Conservation (phyloP, 2,329 filamentous ascomycete genomes). For the Gliomastix tumulicola region DNA sequence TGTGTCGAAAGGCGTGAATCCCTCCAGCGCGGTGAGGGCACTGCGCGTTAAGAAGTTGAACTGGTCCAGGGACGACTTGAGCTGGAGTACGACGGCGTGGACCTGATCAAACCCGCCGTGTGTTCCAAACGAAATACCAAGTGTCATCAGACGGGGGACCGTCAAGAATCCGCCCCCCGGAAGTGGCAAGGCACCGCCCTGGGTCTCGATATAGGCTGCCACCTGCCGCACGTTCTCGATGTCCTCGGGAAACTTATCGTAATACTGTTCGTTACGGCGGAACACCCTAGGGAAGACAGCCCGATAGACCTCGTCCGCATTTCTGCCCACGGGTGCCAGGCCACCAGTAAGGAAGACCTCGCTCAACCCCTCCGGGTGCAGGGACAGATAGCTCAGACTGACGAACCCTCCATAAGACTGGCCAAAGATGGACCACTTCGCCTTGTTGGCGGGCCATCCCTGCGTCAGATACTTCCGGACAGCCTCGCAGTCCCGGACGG, state of each 20-base stretch:
- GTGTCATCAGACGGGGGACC: conserved; percentile 64
- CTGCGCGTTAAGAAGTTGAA: conserved; percentile 71
- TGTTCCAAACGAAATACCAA: conserved; percentile 72
- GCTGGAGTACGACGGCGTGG: conserved; percentile 66
- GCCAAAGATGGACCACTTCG: conserved; percentile 80
- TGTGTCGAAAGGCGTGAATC: conserved; percentile 62
- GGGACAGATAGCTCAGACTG: conserved; percentile 74
- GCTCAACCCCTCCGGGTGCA: conserved; percentile 67
- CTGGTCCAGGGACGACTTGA: conserved; percentile 65
- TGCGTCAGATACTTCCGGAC: conserved; percentile 68
- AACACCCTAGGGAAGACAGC: conserved; percentile 63
- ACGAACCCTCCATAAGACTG: conserved; percentile 93
- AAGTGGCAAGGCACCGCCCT: conserved; percentile 52
- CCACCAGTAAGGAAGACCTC: conserved; percentile 85
- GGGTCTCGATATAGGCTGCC: conserved; percentile 54
- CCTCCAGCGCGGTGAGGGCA: conserved; percentile 63
- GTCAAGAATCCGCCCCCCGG: conserved; percentile 70
- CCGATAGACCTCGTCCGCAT: conserved; percentile 68
- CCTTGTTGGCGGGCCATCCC: conserved; percentile 60
- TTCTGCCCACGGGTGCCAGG: conserved; percentile 66
- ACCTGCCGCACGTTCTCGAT: conserved; percentile 60
- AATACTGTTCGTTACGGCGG: conserved; percentile 72
- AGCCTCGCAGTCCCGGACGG: conserved; percentile 84
- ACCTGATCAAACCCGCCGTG: conserved; percentile 71
- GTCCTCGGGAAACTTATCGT: conserved; percentile 80